Percentiles rank a stretch among this genome's conserved stretches.
phyloP scores from a whole-genome alignment of 352 stramenopile species.

The Peronospora farinosa region DNA sequence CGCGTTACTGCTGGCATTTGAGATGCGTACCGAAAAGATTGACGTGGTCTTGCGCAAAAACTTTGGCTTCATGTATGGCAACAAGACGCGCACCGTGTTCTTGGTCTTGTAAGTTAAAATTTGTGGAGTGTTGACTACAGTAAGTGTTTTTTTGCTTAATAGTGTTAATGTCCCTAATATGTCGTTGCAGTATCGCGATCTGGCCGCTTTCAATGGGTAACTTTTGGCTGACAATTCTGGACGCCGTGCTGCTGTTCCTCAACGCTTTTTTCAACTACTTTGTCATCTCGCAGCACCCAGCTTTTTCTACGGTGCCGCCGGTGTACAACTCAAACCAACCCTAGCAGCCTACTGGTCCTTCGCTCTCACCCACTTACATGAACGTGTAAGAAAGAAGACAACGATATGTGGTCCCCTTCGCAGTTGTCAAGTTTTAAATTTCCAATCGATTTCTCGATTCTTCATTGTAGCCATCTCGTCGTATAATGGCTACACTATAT shows the following conservation, averaged over 20 bases:
- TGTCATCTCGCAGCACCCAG: conserved; percentile 77
- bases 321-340: conserved; percentile 25
- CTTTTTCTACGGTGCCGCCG: conserved; percentile 42
- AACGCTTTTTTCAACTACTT: conserved; percentile 90
- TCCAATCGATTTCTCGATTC: not conserved
- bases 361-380: conserved; percentile 8
- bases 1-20: conserved; percentile 67
- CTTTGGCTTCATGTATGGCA: conserved; percentile 89
- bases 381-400: conserved; percentile 21
- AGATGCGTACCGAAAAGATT: conserved; percentile 78
- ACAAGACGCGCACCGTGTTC: conserved; percentile 84
- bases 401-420: not conserved
- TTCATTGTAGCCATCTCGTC: conserved; percentile 4
- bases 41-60: conserved; percentile 76
- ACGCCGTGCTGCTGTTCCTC: conserved; percentile 81
- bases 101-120: conserved; percentile 71
- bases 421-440: conserved; percentile 3
- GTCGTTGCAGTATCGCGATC: conserved; percentile 77
- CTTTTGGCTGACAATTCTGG: conserved; percentile 85
- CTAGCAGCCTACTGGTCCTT: conserved; percentile 16
- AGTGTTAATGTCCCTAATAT: conserved; percentile 30
- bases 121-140: not conserved
- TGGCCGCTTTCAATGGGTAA: conserved; percentile 87
- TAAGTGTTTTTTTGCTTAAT: not conserved
- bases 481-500: conserved; percentile 8